Percentiles rank a stretch among this genome's conserved stretches.
These are phyloP conservation scores for Plantago lanceolata DNA, from an alignment of 305 asterid genomes.

Conservation along the genomic window DNA sequence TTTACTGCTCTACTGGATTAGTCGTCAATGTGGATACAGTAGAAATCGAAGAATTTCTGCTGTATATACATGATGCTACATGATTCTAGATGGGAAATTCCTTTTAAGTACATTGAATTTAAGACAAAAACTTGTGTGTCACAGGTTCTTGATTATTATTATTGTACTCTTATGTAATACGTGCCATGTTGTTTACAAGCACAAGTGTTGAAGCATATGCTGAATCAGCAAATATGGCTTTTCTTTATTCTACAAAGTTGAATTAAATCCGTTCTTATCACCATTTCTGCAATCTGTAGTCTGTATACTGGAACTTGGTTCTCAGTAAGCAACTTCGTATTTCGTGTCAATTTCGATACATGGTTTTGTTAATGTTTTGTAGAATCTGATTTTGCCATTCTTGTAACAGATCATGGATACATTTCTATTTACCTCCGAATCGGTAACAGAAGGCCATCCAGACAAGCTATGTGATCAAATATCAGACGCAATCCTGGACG, in stretches of 20 bases:
- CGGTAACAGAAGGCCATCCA: slow-evolving; percentile 29
- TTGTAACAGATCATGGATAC: slow-evolving; percentile 21
- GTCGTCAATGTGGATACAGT: too few species aligned
- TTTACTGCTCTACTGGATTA: too few species aligned
- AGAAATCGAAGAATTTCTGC: too few species aligned
- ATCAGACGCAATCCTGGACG: slow-evolving; percentile 28
- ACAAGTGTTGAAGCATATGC: slow-evolving; percentile 2
- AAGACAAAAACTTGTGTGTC: too few species aligned
- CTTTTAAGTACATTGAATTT: too few species aligned
- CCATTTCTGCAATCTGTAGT: background rate
- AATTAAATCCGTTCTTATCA: too few species aligned
- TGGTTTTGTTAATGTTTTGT: background rate
- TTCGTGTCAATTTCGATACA: background rate
- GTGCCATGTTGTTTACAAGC: background rate
- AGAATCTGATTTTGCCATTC: too few species aligned
- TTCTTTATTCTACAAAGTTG: too few species aligned
- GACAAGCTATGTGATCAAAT: slow-evolving; percentile 33
- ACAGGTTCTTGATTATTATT: too few species aligned
- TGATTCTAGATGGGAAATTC: too few species aligned
- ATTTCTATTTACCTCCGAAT: slow-evolving; percentile 29
- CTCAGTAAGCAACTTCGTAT: background rate
- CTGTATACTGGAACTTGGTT: too few species aligned
- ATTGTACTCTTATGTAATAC: background rate
- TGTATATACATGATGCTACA: too few species aligned
- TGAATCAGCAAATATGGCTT: background rate